Percentiles rank a stretch among this genome's conserved stretches.
phyloP scores from a whole-genome alignment of 768 basidiomycete species.

The Strobilomyces confusus region DNA sequence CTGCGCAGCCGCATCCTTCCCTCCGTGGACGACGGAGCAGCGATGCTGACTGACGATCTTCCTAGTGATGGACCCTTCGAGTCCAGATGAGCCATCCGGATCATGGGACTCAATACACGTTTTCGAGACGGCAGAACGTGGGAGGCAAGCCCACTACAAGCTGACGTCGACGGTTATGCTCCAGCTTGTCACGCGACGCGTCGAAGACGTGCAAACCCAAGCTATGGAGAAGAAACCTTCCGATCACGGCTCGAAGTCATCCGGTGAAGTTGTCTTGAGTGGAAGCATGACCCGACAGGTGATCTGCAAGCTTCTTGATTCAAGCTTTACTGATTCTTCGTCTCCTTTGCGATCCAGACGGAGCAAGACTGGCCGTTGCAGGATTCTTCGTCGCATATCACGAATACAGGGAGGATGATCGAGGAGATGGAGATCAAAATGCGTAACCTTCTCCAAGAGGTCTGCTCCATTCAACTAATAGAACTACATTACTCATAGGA shows the following conservation, averaged over 20 bases:
- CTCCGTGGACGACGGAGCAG: background rate
- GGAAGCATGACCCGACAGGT: slow-evolving; percentile 99
- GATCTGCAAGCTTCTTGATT: slow-evolving; percentile 27
- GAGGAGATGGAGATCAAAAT: slow-evolving; percentile 99
- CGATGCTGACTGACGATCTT: slow-evolving; percentile 2
- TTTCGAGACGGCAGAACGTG: slow-evolving; percentile 91
- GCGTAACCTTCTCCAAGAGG: slow-evolving; percentile 91
- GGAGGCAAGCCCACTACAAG: slow-evolving; percentile 92
- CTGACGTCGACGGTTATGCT: slow-evolving; percentile 97
- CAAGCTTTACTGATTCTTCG: slow-evolving; percentile 7
- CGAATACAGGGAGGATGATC: slow-evolving; percentile 92
- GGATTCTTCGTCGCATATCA: slow-evolving; percentile 79
- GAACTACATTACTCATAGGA: slow-evolving; percentile 8
- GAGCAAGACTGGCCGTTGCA: slow-evolving; percentile 86
- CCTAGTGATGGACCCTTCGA: slow-evolving; percentile 58
- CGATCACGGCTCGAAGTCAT: slow-evolving; percentile 50
- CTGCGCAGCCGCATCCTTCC: slow-evolving; percentile 1
- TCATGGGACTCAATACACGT: slow-evolving; percentile 99
- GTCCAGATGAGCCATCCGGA: slow-evolving; percentile 63
- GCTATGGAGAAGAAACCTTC: slow-evolving; percentile 33
- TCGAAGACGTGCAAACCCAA: slow-evolving; percentile 23
- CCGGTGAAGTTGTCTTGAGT: slow-evolving; percentile 79
- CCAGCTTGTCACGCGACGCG: slow-evolving; percentile 64
- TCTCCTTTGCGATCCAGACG: slow-evolving; percentile 42
- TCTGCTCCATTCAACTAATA: slow-evolving; percentile 23